Evolutionary conservation across 2,329 filamentous ascomycete genomes (phyloP).

Genomic region (Chrysoporthe cubensis): DNA sequence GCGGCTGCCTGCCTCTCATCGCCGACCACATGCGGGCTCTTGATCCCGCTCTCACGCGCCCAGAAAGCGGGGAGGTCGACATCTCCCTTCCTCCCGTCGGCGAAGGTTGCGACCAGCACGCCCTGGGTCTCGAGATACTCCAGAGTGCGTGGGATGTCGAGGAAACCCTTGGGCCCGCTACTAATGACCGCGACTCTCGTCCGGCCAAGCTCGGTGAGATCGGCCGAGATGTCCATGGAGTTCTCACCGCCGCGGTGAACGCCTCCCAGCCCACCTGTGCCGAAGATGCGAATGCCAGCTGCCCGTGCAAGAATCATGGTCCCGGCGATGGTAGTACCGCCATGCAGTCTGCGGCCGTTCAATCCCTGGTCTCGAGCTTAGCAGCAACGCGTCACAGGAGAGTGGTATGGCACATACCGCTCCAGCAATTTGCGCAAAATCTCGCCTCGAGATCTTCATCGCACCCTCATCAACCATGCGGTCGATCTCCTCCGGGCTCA

Average conservation of each 20-base stretch:
- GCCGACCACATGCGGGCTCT: slow-evolving; percentile 75
- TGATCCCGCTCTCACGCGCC: slow-evolving; percentile 81
- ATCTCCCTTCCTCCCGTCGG: slow-evolving; percentile 72
- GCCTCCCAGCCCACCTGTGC: slow-evolving; percentile 90
- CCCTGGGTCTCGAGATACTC: slow-evolving; percentile 76
- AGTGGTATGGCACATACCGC: slow-evolving; percentile 56
- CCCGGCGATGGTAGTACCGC: slow-evolving; percentile 89
- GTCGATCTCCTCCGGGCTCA: slow-evolving; percentile 72
- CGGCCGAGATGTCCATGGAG: slow-evolving; percentile 92
- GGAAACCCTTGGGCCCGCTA: slow-evolving; percentile 93
- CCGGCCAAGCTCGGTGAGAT: slow-evolving; percentile 89
- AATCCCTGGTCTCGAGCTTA: slow-evolving; percentile 54
- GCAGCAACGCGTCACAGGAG: not conserved
- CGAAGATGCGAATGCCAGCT: slow-evolving; percentile 90
- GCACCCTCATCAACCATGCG: slow-evolving; percentile 74
- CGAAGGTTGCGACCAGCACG: slow-evolving; percentile 85
- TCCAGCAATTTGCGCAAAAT: slow-evolving; percentile 81
- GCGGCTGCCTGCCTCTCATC: slow-evolving; percentile 82
- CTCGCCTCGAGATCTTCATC: slow-evolving; percentile 83
- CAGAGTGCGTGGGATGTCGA: slow-evolving; percentile 87
- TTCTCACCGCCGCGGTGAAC: slow-evolving; percentile 88
- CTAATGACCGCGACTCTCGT: slow-evolving; percentile 87
- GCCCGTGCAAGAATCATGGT: slow-evolving; percentile 89
- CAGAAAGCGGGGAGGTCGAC: slow-evolving; percentile 94
- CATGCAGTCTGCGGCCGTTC: slow-evolving; percentile 71